Conservation (phyloP, 2,329 filamentous ascomycete genomes). For the Fusarium goolgardi region DNA sequence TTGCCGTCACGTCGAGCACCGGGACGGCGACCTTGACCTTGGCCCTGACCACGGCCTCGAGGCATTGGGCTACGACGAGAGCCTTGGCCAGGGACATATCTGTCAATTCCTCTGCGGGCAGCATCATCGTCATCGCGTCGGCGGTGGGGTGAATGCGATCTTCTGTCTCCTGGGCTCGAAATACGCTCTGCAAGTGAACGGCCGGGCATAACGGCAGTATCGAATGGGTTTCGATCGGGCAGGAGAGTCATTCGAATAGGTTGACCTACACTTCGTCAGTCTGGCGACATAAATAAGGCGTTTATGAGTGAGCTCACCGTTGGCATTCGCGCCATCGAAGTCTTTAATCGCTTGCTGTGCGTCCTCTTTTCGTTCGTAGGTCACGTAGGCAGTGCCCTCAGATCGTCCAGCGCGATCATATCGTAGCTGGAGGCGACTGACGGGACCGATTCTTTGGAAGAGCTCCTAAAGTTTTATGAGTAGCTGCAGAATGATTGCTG, state of each 20-base stretch:
- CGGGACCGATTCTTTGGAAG: slow-evolving; percentile 80
- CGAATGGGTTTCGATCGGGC: slow-evolving; percentile 68
- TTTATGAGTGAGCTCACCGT: slow-evolving; percentile 61
- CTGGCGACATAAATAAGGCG: not conserved
- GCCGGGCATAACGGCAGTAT: slow-evolving; percentile 65
- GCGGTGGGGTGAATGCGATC: slow-evolving; percentile 68
- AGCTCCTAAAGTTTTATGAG: slow-evolving; percentile 70
- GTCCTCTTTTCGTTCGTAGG: slow-evolving; percentile 77
- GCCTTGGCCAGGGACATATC: slow-evolving; percentile 75
- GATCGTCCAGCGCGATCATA: slow-evolving; percentile 93
- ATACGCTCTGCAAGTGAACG: slow-evolving; percentile 71
- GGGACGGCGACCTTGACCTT: slow-evolving; percentile 56
- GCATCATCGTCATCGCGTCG: slow-evolving; percentile 66
- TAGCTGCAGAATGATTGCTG: not conserved
- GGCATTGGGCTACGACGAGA: slow-evolving; percentile 69
- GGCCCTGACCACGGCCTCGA: slow-evolving; percentile 57
- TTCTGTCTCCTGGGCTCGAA: slow-evolving; percentile 64
- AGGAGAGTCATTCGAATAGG: slow-evolving; percentile 81
- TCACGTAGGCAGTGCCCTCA: slow-evolving; percentile 85
- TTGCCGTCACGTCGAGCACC: slow-evolving; percentile 55
- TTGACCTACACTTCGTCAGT: slow-evolving; percentile 65
- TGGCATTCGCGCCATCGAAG: slow-evolving; percentile 91
- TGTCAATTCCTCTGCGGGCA: slow-evolving; percentile 76
- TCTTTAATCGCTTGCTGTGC: slow-evolving; percentile 80
- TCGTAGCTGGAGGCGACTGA: slow-evolving; percentile 74